Evolutionary conservation across 1,284 basidiomycete species (phyloP), one percentile per base, ranked within the genome.

Genomic region (Kalmanozyma brasiliensis): DNA sequence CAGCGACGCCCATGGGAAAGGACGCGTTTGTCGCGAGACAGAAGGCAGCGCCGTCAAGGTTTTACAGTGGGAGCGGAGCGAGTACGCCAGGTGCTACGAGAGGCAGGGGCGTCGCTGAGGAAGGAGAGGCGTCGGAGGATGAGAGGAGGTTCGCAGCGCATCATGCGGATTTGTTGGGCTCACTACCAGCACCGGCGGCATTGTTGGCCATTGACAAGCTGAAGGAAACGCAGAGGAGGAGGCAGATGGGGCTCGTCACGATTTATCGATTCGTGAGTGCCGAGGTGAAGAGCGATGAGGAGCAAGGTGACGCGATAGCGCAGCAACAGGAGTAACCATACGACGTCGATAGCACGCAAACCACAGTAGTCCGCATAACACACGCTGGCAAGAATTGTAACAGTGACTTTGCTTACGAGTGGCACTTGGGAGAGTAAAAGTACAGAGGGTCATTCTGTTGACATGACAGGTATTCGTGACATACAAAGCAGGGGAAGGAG

Each of bases 211-310:
- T 69, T 6, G 60, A 63, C 19, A 53, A 48, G 51, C 22, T 69
- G 14, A 52, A 52, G 29, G 66, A 69, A 41, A 37, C 51, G 23
- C 55, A 56, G 22, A 49, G 47, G 30, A 45, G 44, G 30, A 55
- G 49, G 16, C 40, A 46, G 44, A 9, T 52, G 11, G 59, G 55
- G 10, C 38, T 63, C 9, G 66, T 69, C 9, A 63, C 59, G 14
- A 63, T 69, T 41, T 69, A 69, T 45, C 65, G 59, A 35, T 32
- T 68, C 23, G 59, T 68, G 26, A n/a, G n/a, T n/a, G n/a, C n/a
- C 17, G 64, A 67, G 16, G 62, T 59, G 17, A 45, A 16, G 20
- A 43, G 22, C 4, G 48, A 20, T 13, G 47, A 51, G 2, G 42
- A 48, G 26, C 32, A 33, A 19, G 44, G 23, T 11, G 34, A 24